Evolutionary conservation across 2,329 filamentous ascomycete species (phyloP), one percentile per base, ranked within the genome.

Genomic region (Monosporascus sp.): DNA sequence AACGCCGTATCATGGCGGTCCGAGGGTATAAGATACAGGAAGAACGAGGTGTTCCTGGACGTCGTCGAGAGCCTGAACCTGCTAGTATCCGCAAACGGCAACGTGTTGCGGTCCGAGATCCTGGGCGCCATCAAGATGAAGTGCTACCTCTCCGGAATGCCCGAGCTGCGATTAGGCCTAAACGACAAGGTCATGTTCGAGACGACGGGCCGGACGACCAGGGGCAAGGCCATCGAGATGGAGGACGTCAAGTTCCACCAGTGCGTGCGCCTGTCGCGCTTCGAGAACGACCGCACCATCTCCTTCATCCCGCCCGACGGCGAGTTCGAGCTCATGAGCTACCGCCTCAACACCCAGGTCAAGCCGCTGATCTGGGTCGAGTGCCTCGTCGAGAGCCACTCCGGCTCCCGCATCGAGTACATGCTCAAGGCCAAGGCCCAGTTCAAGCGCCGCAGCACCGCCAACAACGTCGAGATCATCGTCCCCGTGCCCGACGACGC

Each of bases 121-220:
- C 79, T 99, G 24, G 94, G 94, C 52, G 92, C 94, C 44, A 87
- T 99, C 72, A 99, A 99, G 77, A 97, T 99, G 94, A 99, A 99
- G 75, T 99, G 94, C 75, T 99, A 99, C 69, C 80, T 99, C 17
- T 96, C 90, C 47, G 94, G 94, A 54, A 99, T 99, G 94, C 94
- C 94, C 11, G 94, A 99, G 74, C 74, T 99, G 65, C 87, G 94
- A 27, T 74, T 99, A 49, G 94, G 94, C 5, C 75, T 99, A 68
- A 99, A 99, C 76, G 94, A 99, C 78, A 99, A 99, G 75, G 94
- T 90, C 71, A 99, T 99, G 94, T 99, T 99, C 67, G 94, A 99
- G 75, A 96, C 91, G 4, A 99, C 94, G 0, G 94, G 94, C 27
- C 83, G 94, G 56, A 90, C 93, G 17, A 97, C 93, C 41, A 79